Evolutionary conservation across 805 yeast species (phyloP).

Genomic region (Pichia manshurica): DNA sequence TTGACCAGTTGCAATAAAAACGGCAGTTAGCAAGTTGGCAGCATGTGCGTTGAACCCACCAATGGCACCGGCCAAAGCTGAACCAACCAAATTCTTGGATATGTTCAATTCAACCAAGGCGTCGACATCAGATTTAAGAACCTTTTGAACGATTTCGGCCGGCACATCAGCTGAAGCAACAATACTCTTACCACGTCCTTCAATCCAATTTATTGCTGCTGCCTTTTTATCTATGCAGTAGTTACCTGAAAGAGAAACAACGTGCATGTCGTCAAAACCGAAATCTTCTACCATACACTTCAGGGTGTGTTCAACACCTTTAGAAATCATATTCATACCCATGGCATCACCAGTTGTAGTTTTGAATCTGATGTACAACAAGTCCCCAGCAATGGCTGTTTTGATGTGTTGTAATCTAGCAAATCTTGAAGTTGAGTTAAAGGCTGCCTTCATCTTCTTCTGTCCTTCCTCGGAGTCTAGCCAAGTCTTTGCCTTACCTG

Average conservation of each 20-base stretch:
- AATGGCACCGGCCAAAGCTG: slow-evolving; percentile 96
- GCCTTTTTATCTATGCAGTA: slow-evolving; percentile 97
- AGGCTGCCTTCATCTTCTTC: slow-evolving; percentile 71
- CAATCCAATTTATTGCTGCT: slow-evolving; percentile 98
- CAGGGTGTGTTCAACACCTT: slow-evolving; percentile 89
- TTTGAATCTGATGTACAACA: slow-evolving; percentile 83
- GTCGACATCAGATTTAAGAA: slow-evolving; percentile 86
- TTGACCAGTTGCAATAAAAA: slow-evolving; percentile 93
- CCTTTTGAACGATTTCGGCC: slow-evolving; percentile 67
- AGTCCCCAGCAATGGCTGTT: slow-evolving; percentile 91
- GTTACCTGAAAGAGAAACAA: slow-evolving; percentile 92
- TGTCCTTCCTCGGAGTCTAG: slow-evolving; percentile 94
- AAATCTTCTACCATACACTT: slow-evolving; percentile 78
- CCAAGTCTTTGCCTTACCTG: slow-evolving; percentile 95
- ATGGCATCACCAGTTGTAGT: slow-evolving; percentile 99
- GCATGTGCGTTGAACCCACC: slow-evolving; percentile 99
- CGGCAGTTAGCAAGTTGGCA: slow-evolving; percentile 92
- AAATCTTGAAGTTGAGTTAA: slow-evolving; percentile 94
- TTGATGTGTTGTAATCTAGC: slow-evolving; percentile 88
- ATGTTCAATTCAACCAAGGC: slow-evolving; percentile 87
- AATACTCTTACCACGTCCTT: slow-evolving; percentile 97
- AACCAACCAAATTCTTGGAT: slow-evolving; percentile 86
- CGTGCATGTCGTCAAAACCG: slow-evolving; percentile 92
- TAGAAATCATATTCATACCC: slow-evolving; percentile 99
- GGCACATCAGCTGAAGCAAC: slow-evolving; percentile 96